Evolutionary conservation across 768 basidiomycete species (phyloP).

Genomic region (Psilocybe azurescens): DNA sequence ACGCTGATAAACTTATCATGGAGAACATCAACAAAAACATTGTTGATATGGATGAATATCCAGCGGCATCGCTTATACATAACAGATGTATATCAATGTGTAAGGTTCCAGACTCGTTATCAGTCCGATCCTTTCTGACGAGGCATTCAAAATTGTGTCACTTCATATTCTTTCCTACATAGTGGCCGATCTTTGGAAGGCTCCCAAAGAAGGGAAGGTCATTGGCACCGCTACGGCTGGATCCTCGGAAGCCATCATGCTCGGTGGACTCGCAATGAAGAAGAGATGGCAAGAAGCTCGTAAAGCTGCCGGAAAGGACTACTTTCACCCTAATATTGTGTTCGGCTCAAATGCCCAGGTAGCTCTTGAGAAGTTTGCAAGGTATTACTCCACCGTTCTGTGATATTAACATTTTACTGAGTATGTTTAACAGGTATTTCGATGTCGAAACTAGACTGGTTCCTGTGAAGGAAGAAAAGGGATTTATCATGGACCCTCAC

Average conservation of each 20-base stretch:
- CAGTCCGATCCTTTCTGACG: background rate
- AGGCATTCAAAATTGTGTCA: no score
- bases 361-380: constrained; percentile 68
- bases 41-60: constrained; percentile 73
- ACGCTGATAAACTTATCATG: constrained; percentile 58
- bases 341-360: constrained; percentile 69
- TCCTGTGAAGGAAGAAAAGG: constrained; percentile 47
- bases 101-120: constrained; percentile 26
- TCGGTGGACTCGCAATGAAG: constrained; percentile 74
- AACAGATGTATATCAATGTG: constrained; percentile 61
- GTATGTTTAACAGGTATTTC: constrained; percentile 45
- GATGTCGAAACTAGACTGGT: constrained; percentile 65
- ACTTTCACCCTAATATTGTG: constrained; percentile 60
- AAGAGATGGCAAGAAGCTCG: constrained; percentile 68
- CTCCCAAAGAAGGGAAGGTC: constrained; percentile 56
- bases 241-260: constrained; percentile 71
- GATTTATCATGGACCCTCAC: constrained; percentile 59
- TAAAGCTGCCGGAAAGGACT: constrained; percentile 61
- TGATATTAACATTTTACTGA: background rate
- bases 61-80: constrained; percentile 57
- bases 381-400: constrained; percentile 29
- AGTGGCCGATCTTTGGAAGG: constrained; percentile 70
- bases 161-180: constrained; percentile 8
- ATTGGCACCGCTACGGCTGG: constrained; percentile 72
- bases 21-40: constrained; percentile 72